Percentiles rank a stretch among this genome's conserved stretches.
These are phyloP conservation scores for Boletus reticuloceps DNA, from an alignment of 768 basidiomycete genomes.

Conservation along the genomic window DNA sequence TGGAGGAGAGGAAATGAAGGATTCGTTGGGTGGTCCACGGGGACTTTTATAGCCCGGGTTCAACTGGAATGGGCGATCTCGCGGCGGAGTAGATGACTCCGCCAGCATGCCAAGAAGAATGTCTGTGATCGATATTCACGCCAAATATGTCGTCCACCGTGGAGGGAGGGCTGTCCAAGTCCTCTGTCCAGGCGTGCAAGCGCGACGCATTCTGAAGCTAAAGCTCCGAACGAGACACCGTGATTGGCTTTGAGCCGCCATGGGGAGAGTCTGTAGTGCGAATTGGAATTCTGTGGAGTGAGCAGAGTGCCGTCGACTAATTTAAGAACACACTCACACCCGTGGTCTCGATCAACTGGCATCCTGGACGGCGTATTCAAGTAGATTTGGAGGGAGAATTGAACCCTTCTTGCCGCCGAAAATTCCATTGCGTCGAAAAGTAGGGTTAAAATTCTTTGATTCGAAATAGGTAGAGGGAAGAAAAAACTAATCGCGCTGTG, in stretches of 20 bases:
- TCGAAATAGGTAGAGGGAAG: too few relatives aligned
- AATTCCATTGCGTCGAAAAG: neutral
- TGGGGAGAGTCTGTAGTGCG: neutral
- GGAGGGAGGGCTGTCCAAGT: neutral
- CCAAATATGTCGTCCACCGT: neutral
- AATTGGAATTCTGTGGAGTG: slow-evolving; percentile 5
- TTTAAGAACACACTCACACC: neutral
- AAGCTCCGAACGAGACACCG: neutral
- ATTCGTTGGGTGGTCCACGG: neutral
- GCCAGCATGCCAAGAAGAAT: slow-evolving; percentile 5
- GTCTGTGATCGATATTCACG: neutral
- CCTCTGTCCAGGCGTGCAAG: neutral
- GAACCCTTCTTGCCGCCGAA: neutral
- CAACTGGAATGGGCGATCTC: neutral
- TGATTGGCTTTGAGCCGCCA: neutral
- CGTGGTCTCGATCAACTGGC: neutral
- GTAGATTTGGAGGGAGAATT: too few relatives aligned
- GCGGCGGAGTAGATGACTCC: neutral
- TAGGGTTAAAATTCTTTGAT: too few relatives aligned
- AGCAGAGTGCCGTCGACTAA: neutral
- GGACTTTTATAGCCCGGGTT: slow-evolving; percentile 16
- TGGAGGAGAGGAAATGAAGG: neutral
- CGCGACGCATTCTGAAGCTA: neutral
- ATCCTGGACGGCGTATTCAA: neutral
- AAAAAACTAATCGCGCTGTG: too few relatives aligned